Evolutionary conservation across 331 rosid species (phyloP).

Genomic region (Pyracantha coccinea): DNA sequence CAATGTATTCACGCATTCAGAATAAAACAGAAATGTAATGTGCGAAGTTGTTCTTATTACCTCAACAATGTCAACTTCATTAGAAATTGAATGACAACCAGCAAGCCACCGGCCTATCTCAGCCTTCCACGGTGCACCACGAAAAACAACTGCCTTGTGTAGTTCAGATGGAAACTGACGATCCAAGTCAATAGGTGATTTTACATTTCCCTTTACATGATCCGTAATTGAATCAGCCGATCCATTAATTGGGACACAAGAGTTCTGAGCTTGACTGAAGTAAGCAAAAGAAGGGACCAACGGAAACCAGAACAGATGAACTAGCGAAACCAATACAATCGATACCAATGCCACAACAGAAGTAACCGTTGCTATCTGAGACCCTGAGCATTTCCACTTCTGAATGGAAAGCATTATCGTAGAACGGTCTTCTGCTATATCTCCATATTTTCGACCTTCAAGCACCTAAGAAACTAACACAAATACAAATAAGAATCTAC

Average conservation of each 20-base stretch:
- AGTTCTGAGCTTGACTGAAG: conserved; percentile 46
- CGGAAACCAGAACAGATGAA: conserved; percentile 83
- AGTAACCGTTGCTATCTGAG: conserved; percentile 53
- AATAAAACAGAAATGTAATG: neutral
- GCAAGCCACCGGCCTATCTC: conserved; percentile 88
- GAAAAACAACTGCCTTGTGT: conserved; percentile 61
- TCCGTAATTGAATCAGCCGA: conserved; percentile 28
- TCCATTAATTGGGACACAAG: conserved; percentile 37
- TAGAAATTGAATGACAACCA: conserved; percentile 53
- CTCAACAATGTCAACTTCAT: conserved; percentile 70
- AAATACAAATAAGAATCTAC: neutral
- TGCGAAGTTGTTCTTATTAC: conserved; percentile 25
- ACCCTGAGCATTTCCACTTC: conserved; percentile 69
- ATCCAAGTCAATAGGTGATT: conserved; percentile 31
- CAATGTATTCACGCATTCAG: neutral
- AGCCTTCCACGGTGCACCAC: conserved; percentile 88
- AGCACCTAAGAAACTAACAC: conserved; percentile 12
- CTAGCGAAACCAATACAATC: conserved; percentile 46
- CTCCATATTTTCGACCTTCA: conserved; percentile 23
- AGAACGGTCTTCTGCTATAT: conserved; percentile 21
- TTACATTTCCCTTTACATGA: conserved; percentile 15
- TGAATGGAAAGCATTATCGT: conserved; percentile 51
- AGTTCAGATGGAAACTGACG: conserved; percentile 55
- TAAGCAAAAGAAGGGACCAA: conserved; percentile 60
- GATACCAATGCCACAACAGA: conserved; percentile 59